phyloP scores from a whole-genome alignment of 83 land plant species.

The Diphasiastrum complanatum region DNA sequence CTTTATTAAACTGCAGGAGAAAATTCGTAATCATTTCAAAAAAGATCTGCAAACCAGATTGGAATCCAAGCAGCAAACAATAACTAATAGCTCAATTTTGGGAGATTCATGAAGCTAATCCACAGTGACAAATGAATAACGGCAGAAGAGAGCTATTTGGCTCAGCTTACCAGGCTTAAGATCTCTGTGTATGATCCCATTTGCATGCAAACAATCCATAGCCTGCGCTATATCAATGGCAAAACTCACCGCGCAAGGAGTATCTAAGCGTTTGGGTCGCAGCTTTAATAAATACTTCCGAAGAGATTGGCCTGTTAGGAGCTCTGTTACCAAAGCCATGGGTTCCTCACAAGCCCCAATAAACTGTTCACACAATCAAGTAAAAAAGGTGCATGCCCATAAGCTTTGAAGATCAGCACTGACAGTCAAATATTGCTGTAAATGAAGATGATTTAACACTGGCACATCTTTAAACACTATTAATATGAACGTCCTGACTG shows the following conservation, averaged over 20 bases:
- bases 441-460: too few species aligned
- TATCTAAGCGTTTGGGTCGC: slow-evolving; percentile 50
- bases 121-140: neutral
- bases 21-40: too few species aligned
- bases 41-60: too few species aligned
- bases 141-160: neutral
- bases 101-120: neutral
- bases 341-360: slow-evolving; percentile 83
- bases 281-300: slow-evolving; percentile 49
- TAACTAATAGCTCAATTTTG: neutral
- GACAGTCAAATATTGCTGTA: too few species aligned
- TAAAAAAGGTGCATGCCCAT: too few species aligned
- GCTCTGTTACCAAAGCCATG: slow-evolving; percentile 66
- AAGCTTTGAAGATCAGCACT: too few species aligned
- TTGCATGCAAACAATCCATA: slow-evolving; percentile 77
- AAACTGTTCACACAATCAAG: slow-evolving; percentile 35
- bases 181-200: slow-evolving; percentile 72
- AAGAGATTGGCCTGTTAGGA: slow-evolving; percentile 60
- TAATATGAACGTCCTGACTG: too few species aligned
- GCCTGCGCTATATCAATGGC: slow-evolving; percentile 68
- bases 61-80: too few species aligned
- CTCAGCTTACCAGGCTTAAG: slow-evolving; percentile 62
- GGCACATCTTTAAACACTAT: too few species aligned
- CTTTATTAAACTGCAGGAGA: too few species aligned
- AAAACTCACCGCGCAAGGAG: slow-evolving; percentile 45